Evolutionary conservation across 2,329 filamentous ascomycete species (phyloP).

Genomic region (Sporothrix brunneoviolacea): DNA sequence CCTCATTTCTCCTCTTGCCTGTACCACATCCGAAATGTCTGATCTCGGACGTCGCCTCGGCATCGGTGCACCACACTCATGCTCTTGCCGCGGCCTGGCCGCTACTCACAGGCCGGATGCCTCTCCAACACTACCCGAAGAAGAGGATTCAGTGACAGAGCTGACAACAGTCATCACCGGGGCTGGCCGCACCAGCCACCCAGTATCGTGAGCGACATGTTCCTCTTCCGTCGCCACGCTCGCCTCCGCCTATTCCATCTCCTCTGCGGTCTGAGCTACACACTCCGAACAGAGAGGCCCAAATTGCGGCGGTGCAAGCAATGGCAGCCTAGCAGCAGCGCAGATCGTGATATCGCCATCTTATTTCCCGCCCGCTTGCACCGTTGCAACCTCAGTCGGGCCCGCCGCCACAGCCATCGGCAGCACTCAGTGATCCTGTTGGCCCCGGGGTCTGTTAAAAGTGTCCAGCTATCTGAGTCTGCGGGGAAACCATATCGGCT

Average conservation of each 20-base stretch:
- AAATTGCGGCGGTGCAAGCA: not conserved
- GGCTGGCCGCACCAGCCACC: not conserved
- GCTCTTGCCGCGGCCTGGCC: not conserved
- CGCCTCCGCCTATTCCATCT: not conserved
- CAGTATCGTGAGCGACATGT: not conserved
- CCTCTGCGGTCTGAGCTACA: too few species aligned
- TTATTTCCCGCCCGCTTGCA: not conserved
- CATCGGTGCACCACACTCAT: not conserved
- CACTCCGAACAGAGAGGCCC: not conserved
- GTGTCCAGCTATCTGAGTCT: conserved; percentile 22
- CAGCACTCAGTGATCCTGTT: not conserved
- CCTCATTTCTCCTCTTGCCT: too few species aligned
- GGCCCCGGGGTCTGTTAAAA: conserved; percentile 8
- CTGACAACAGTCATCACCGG: not conserved
- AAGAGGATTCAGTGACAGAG: not conserved
- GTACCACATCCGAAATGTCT: not conserved
- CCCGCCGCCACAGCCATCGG: not conserved
- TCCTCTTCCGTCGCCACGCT: not conserved
- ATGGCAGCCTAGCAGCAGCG: not conserved
- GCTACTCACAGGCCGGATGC: too few species aligned
- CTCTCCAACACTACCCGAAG: too few species aligned
- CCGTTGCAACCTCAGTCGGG: not conserved
- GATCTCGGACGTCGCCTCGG: not conserved
- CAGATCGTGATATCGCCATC: not conserved
- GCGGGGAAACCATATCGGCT: conserved; percentile 7